Evolutionary conservation across 129 eudicot species (phyloP), one percentile per base, ranked within the genome.

Genomic region (Flaveria bidentis): DNA sequence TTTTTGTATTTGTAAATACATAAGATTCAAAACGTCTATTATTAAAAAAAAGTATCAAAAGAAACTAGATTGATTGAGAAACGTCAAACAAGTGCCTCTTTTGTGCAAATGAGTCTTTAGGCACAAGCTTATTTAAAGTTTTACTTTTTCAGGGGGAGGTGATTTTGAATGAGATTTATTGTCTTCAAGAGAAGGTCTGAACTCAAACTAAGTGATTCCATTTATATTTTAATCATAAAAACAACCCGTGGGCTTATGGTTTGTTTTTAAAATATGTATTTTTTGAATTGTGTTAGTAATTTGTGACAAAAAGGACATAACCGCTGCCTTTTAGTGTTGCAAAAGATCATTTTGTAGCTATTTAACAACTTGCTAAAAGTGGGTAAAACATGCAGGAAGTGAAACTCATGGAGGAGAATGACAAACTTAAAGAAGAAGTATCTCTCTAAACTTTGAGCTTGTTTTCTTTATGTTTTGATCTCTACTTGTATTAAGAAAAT

Each of bases 161-260:
- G 62, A 87, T 94, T 56, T 82, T 84, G 92, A 79, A 78, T 2
- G 85, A 94, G 82, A 91, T 94, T 76, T 72, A 39, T 68, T 74
- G 76, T 63, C 98, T 94, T 69, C 90, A 94, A 70, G 87, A 88
- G 49, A 94, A 89, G 96, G 98, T 94, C 11, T 69, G 90, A 16
- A 78, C 67, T 57, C 39, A 42, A 86, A 63, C 76, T 42, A 72
- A 5, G 9, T 65, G 61, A 64, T 42, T 64, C 18, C 65, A 73
- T 23, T 65, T 26, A 39, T 42, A 30, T 36, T 2, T 15, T 71
- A 50, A 44, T 70, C 36, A 47, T 52, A n/a, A 60, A 58, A 62
- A 71, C 25, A 61, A 18, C 22, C 15, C 0, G 1, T 36, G 13
- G 41, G 52, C 45, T 2, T 47, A 55, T 30, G 36, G 36, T 26